phyloP scores from a whole-genome alignment of 2,329 filamentous ascomycete species.

The Sarocladiaceae sp. region DNA sequence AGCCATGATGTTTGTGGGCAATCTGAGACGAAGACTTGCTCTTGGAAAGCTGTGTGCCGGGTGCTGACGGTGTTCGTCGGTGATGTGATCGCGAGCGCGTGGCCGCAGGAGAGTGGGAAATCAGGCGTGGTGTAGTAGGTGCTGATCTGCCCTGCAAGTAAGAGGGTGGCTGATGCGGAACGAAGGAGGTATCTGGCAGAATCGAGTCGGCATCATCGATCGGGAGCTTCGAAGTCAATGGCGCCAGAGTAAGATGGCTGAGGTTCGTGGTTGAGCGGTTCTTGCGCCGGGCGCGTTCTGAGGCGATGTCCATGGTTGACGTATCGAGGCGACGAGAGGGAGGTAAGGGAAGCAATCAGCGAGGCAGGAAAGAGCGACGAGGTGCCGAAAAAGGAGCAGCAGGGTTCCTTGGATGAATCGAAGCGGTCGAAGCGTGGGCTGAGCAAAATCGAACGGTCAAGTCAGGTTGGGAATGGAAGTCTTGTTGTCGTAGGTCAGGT shows the following conservation, averaged over 20 bases:
- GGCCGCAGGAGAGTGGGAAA: conserved; percentile 52
- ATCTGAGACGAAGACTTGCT: conserved; percentile 62
- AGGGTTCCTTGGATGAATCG: too few relatives aligned
- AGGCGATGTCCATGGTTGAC: conserved; percentile 52
- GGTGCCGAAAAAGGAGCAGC: background rate
- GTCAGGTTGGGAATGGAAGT: too few relatives aligned
- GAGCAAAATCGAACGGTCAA: too few relatives aligned
- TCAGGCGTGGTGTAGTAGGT: conserved; percentile 59
- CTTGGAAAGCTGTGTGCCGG: conserved; percentile 42
- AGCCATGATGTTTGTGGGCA: conserved; percentile 17
- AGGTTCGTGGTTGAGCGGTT: conserved; percentile 55
- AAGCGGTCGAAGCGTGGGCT: too few relatives aligned
- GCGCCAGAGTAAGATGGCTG: conserved; percentile 59
- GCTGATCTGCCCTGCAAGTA: conserved; percentile 61
- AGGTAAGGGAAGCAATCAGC: too few relatives aligned
- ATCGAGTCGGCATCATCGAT: conserved; percentile 43
- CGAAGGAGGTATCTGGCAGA: conserved; percentile 19
- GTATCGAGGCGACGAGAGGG: background rate
- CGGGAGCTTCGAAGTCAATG: conserved; percentile 58
- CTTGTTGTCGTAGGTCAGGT: too few relatives aligned
- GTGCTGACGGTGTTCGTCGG: conserved; percentile 35
- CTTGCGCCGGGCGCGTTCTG: conserved; percentile 52
- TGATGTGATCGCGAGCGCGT: conserved; percentile 42
- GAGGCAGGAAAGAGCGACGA: too few relatives aligned
- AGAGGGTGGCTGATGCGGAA: conserved; percentile 30